Evolutionary conservation across 345 rosid species (phyloP), one percentile per base, ranked within the genome.

Genomic region (Aquilaria yunnanensis): DNA sequence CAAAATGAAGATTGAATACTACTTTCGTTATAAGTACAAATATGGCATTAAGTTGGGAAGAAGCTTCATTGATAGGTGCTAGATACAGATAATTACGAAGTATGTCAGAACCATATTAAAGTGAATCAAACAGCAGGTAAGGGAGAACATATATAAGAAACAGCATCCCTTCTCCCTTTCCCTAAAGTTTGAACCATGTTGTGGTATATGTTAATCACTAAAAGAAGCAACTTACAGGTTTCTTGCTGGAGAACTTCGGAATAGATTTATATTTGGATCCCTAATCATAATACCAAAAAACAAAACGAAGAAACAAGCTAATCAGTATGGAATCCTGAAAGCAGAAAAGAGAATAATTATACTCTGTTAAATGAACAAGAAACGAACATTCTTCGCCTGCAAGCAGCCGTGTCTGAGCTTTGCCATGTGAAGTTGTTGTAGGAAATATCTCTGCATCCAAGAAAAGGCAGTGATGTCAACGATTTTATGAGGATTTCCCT

Each of bases 261-360:
- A 89, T 65, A 86, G 69, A 78, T 89, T 89, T 63, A 88, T 70
- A 76, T 83, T 76, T 61, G 81, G 73, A 69, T 77, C 78, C 85
- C 87, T 83, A 60, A 52, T 37, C n/a, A 37, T 46, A 65, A 62
- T 37, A 37, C 43, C 43, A 5, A 37, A 37, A 37, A 37, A 9
- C 5, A 37, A 37, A 37, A 37, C 1, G 8, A 37, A 37, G 43
- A 37, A 37, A 9, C 8, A 23, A 23, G 23, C 23, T 23, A 23
- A 23, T 37, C 43, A 37, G 43, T 37, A 37, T 37, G 43, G 43
- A 9, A 37, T 9, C 43, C 43, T 37, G 6, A 51, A 65, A 75
- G 37, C 30, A 54, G 37, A 7, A 14, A 56, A 59, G 34, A 69
- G 59, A 41, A 66, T 2, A 29, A 11, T 13, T n/a, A 34, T 58